Evolutionary conservation across 2,329 filamentous ascomycete genomes (phyloP).

Genomic region (Trichoderma hamatum): DNA sequence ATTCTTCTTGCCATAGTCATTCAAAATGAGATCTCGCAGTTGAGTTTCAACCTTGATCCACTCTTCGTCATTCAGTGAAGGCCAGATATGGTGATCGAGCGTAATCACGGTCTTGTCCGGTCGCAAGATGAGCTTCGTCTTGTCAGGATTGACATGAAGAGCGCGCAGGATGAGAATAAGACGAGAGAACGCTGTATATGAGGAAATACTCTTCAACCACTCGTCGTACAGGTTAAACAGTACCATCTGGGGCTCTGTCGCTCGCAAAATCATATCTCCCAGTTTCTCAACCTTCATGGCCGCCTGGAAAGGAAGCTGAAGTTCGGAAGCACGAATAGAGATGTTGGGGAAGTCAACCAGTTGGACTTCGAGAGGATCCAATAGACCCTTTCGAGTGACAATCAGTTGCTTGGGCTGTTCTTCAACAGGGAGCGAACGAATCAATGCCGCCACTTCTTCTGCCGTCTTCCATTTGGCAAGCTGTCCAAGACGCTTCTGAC

Average conservation of each 20-base stretch:
- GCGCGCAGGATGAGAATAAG: constrained; percentile 91
- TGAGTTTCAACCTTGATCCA: constrained; percentile 99
- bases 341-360: constrained; percentile 98
- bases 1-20: constrained; percentile 99
- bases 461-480: constrained; percentile 99
- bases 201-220: constrained; percentile 97
- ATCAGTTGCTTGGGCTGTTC: constrained; percentile 99
- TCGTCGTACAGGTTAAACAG: constrained; percentile 99
- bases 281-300: constrained; percentile 99
- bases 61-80: constrained; percentile 87
- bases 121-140: constrained; percentile 92
- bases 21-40: constrained; percentile 90
- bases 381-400: constrained; percentile 92
- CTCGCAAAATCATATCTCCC: constrained; percentile 96
- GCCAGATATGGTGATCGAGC: constrained; percentile 99
- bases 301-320: constrained; percentile 97
- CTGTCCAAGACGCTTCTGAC: constrained; percentile 97
- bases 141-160: constrained; percentile 96
- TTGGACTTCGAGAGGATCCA: constrained; percentile 97
- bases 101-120: constrained; percentile 99
- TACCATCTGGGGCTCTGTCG: constrained; percentile 99
- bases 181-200: constrained; percentile 97
- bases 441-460: constrained; percentile 97
- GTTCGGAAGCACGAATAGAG: constrained; percentile 93
- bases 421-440: constrained; percentile 92